Evolutionary conservation across 2,329 filamentous ascomycete genomes (phyloP).

Genomic region (Fusarium sp.): DNA sequence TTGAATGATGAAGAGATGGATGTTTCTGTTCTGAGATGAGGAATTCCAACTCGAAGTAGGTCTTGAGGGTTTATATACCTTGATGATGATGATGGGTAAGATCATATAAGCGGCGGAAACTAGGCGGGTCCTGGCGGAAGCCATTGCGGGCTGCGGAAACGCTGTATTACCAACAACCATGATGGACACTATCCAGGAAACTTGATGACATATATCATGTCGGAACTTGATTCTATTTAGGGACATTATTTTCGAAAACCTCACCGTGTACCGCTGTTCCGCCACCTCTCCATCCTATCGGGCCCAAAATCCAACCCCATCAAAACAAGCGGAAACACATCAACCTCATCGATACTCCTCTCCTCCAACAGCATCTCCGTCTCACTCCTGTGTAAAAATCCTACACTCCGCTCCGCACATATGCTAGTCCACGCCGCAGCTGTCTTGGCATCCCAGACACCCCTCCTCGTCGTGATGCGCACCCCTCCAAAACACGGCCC

Average conservation of each 20-base stretch:
- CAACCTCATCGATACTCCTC: constrained; percentile 7
- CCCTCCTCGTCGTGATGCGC: constrained; percentile 40
- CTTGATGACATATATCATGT: not conserved
- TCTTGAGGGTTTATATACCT: not conserved
- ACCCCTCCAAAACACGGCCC: constrained; percentile 28
- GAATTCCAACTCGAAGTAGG: not conserved
- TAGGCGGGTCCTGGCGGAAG: not conserved
- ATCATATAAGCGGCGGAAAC: not conserved
- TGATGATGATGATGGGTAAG: not conserved
- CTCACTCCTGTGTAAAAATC: constrained; percentile 31
- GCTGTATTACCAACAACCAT: not conserved
- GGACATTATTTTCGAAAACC: not conserved
- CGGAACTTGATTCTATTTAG: not conserved
- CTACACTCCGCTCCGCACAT: constrained; percentile 29
- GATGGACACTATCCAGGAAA: not conserved
- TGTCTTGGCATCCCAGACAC: constrained; percentile 44
- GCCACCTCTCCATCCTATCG: constrained; percentile 22
- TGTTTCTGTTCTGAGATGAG: not conserved
- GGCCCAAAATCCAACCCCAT: constrained; percentile 30
- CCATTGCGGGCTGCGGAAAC: not conserved
- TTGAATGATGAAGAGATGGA: not conserved
- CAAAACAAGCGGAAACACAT: constrained; percentile 15
- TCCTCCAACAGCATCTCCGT: constrained; percentile 3
- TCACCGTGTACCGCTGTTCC: not conserved
- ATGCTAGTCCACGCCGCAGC: constrained; percentile 36